These are phyloP conservation scores for Ceratobasidium sp. DNA, from an alignment of 1,284 basidiomycete genomes.

Conservation along the genomic window DNA sequence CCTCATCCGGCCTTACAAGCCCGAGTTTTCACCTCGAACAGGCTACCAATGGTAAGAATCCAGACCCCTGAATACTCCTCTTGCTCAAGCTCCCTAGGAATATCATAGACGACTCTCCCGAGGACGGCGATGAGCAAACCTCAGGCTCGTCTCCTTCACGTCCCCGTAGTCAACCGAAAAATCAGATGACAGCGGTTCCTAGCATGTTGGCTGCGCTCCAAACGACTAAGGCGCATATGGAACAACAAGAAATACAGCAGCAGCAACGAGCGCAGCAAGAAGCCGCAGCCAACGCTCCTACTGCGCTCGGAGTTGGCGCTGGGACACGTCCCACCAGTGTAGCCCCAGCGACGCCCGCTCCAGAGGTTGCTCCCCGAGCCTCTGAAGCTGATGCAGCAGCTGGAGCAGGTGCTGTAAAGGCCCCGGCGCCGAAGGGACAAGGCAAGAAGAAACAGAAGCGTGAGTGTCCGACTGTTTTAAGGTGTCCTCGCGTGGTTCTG, in stretches of 20 bases:
- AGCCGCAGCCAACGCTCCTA: neutral
- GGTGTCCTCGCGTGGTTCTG: neutral
- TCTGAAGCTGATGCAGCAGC: constrained; percentile 19
- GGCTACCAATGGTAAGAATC: constrained; percentile 39
- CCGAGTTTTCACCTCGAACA: constrained; percentile 42
- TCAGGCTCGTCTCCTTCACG: neutral
- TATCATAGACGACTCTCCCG: constrained; percentile 39
- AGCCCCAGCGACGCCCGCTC: constrained; percentile 35
- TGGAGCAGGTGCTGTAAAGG: constrained; percentile 18
- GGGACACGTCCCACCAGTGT: constrained; percentile 29
- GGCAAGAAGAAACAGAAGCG: constrained; percentile 44
- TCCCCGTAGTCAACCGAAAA: constrained; percentile 34
- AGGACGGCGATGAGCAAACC: constrained; percentile 30
- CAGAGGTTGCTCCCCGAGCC: constrained; percentile 28
- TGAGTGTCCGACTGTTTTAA: neutral
- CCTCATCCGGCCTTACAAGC: constrained; percentile 40
- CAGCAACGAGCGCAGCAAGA: constrained; percentile 22
- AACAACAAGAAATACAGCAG: constrained; percentile 33
- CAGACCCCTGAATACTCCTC: neutral
- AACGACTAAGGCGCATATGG: constrained; percentile 76
- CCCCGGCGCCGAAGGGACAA: constrained; percentile 37
- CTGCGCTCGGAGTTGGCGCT: neutral
- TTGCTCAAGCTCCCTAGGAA: constrained; percentile 27
- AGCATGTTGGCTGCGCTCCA: constrained; percentile 74
- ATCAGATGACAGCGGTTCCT: constrained; percentile 57